These are phyloP conservation scores for Pichia ethanolica DNA, from an alignment of 805 yeast species.

Conservation along the genomic window DNA sequence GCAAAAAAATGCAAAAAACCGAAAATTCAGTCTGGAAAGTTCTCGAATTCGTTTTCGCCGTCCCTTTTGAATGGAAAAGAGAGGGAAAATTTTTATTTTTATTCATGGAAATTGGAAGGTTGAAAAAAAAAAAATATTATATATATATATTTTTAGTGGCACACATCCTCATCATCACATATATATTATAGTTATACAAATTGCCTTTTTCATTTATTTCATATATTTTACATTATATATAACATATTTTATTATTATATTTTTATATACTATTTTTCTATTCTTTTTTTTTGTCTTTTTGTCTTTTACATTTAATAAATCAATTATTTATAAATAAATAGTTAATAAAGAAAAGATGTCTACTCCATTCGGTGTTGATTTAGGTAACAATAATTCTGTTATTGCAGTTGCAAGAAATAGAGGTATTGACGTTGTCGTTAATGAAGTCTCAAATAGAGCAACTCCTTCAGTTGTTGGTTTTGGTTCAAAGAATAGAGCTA, in stretches of 20 bases:
- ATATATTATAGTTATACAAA: too few relatives aligned
- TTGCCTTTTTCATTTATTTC: too few relatives aligned
- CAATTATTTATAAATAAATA: neutral
- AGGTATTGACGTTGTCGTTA: constrained; percentile 96
- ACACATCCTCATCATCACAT: too few relatives aligned
- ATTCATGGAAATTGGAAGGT: too few relatives aligned
- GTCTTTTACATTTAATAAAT: neutral
- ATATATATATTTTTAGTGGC: too few relatives aligned
- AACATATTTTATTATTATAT: too few relatives aligned
- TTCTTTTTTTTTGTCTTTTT: neutral
- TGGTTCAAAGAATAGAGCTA: constrained; percentile 78
- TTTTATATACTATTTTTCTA: too few relatives aligned
- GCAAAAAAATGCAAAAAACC: neutral
- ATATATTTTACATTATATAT: too few relatives aligned
- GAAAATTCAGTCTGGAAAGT: too few relatives aligned
- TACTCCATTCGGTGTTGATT: constrained; percentile 95
- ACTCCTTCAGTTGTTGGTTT: constrained; percentile 89
- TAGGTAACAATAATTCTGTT: constrained; percentile 91
- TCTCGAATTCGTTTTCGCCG: too few relatives aligned
- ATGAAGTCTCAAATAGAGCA: constrained; percentile 96
- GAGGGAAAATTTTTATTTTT: neutral
- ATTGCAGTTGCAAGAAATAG: constrained; percentile 96
- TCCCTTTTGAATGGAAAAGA: too few relatives aligned
- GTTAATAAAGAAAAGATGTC: constrained; percentile 45
- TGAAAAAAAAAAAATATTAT: too few relatives aligned